These are phyloP conservation scores for Naumovozyma castellii DNA, from an alignment of 805 yeast genomes.

Conservation along the genomic window DNA sequence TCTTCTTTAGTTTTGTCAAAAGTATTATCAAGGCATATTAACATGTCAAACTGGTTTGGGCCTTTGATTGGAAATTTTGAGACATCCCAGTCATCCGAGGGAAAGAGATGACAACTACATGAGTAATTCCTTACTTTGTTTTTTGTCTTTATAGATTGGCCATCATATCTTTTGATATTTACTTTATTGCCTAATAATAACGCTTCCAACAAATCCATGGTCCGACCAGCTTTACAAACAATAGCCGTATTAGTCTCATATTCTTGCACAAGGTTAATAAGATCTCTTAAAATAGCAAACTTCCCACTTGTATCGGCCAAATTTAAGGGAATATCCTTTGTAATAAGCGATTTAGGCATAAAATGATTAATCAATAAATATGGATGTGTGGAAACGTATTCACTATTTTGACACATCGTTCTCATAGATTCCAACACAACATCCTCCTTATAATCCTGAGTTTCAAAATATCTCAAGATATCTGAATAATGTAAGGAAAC, in stretches of 20 bases:
- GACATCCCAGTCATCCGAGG: slow-evolving; percentile 27
- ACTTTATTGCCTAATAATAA: slow-evolving; percentile 53
- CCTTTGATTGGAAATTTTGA: slow-evolving; percentile 15
- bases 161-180: slow-evolving; percentile 49
- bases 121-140: slow-evolving; percentile 21
- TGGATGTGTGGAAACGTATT: slow-evolving; percentile 81
- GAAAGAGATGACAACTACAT: slow-evolving; percentile 37
- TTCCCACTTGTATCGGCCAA: slow-evolving; percentile 77
- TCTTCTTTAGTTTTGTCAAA: slow-evolving; percentile 35
- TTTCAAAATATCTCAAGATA: slow-evolving; percentile 75
- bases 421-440: slow-evolving; percentile 67
- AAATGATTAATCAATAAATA: slow-evolving; percentile 74
- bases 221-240: slow-evolving; percentile 57
- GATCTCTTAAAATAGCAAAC: slow-evolving; percentile 57
- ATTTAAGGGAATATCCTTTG: slow-evolving; percentile 61
- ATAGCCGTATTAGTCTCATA: slow-evolving; percentile 50
- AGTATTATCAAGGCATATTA: slow-evolving; percentile 56
- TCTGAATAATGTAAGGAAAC: slow-evolving; percentile 87
- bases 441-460: slow-evolving; percentile 37
- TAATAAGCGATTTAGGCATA: slow-evolving; percentile 68
- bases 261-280: slow-evolving; percentile 46
- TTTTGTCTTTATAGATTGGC: slow-evolving; percentile 45
- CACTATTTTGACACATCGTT: slow-evolving; percentile 66
- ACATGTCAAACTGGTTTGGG: slow-evolving; percentile 39
- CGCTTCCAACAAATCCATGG: slow-evolving; percentile 67